A percentile compares a stretch with the other conserved stretches of the same genome.
Conservation (phyloP, 2,329 filamentous ascomycete genomes). For the Ophiocordyceps polyrhachis-furcata region DNA sequence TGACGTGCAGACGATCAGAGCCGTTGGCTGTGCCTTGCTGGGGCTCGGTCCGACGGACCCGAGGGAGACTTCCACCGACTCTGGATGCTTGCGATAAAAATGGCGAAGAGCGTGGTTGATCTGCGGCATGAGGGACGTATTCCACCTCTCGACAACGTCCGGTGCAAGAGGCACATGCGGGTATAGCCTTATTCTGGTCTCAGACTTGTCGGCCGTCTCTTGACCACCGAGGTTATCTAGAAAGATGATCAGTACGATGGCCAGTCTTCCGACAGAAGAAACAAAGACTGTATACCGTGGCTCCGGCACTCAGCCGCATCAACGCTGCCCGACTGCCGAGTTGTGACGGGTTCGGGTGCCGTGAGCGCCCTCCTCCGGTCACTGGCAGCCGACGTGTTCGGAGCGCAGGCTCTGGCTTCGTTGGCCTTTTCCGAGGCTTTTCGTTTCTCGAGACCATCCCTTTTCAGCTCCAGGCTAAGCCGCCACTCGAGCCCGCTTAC, state of each 20-base stretch:
- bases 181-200: conserved; percentile 35
- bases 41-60: conserved; percentile 54
- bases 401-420: not conserved
- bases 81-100: conserved; percentile 54
- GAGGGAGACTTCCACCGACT: conserved; percentile 62
- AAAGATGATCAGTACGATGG: not conserved
- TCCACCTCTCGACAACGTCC: conserved; percentile 52
- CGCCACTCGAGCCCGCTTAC: conserved; percentile 36
- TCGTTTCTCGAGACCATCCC: conserved; percentile 3
- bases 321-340: not conserved
- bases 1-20: conserved; percentile 60
- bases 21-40: conserved; percentile 48
- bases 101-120: conserved; percentile 52
- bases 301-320: not conserved
- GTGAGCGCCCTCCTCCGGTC: conserved; percentile 1
- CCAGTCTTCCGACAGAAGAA: not conserved
- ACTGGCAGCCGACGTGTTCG: not conserved
- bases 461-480: conserved; percentile 26
- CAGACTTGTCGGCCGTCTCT: conserved; percentile 6
- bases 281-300: conserved; percentile 6
- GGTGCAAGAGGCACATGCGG: conserved; percentile 38
- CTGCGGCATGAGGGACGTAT: conserved; percentile 50
- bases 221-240: conserved; percentile 5
- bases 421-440: not conserved
- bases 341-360: not conserved